These are phyloP conservation scores for Fagopyrum tataricum DNA, from an alignment of 148 eudicot species.

Conservation along the genomic window DNA sequence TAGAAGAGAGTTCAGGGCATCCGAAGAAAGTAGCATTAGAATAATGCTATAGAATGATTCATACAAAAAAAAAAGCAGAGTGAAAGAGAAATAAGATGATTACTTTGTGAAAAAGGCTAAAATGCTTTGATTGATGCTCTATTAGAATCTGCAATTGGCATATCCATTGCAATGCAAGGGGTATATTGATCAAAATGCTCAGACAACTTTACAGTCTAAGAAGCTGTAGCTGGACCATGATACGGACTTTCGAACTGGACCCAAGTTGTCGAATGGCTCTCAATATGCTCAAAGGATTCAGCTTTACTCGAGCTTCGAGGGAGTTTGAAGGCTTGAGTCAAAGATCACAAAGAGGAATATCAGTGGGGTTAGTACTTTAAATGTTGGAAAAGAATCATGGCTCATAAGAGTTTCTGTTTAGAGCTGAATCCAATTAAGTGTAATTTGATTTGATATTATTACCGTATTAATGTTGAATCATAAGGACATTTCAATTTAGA, in stretches of 20 bases:
- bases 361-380: background rate
- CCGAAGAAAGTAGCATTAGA: background rate
- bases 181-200: background rate
- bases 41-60: slow-evolving; percentile 8
- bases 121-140: background rate
- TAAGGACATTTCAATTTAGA: background rate
- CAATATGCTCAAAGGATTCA: background rate
- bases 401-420: background rate
- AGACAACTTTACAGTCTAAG: too few relatives aligned
- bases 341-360: background rate
- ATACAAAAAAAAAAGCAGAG: background rate
- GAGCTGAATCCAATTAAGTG: background rate
- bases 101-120: background rate
- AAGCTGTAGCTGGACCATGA: background rate
- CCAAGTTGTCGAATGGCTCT: background rate
- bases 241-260: background rate
- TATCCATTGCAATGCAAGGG: slow-evolving; percentile 8
- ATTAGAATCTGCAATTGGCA: slow-evolving; percentile 10
- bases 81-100: background rate
- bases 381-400: background rate
- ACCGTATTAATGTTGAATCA: too few relatives aligned
- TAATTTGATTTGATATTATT: background rate
- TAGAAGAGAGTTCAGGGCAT: background rate
- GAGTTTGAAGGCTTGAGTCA: background rate
- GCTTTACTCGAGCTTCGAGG: background rate